Percentiles rank a stretch among this genome's conserved stretches.
These are phyloP conservation scores for Brettanomyces naardenensis DNA, from an alignment of 805 yeast genomes.

Conservation along the genomic window DNA sequence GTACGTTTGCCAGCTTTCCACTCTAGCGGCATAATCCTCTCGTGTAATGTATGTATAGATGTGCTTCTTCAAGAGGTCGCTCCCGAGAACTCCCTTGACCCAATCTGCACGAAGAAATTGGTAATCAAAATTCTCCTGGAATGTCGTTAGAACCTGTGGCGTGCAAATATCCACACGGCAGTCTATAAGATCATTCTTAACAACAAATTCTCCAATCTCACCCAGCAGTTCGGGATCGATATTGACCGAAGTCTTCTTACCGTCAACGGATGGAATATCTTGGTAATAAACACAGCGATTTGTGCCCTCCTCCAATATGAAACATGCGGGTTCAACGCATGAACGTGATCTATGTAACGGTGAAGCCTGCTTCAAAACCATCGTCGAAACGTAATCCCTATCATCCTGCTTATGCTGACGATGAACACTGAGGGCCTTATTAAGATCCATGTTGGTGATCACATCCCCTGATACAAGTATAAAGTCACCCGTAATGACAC, in stretches of 20 bases:
- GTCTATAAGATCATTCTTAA: slow-evolving; percentile 91
- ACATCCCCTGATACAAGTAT: slow-evolving; percentile 90
- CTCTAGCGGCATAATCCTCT: slow-evolving; percentile 85
- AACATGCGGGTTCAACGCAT: slow-evolving; percentile 73
- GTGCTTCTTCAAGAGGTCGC: slow-evolving; percentile 84
- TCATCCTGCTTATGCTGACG: slow-evolving; percentile 63
- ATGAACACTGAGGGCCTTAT: slow-evolving; percentile 66
- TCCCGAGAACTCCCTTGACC: slow-evolving; percentile 81
- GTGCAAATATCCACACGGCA: slow-evolving; percentile 95
- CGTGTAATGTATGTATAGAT: slow-evolving; percentile 81
- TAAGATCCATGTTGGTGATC: slow-evolving; percentile 82
- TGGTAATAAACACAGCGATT: slow-evolving; percentile 81
- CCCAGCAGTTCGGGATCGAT: slow-evolving; percentile 82
- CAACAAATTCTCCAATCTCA: slow-evolving; percentile 63
- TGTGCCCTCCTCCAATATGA: slow-evolving; percentile 66
- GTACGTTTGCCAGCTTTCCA: slow-evolving; percentile 91
- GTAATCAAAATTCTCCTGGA: slow-evolving; percentile 94
- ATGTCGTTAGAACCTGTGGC: slow-evolving; percentile 88
- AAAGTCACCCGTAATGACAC: slow-evolving; percentile 85
- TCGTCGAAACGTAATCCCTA: slow-evolving; percentile 88
- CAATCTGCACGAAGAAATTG: slow-evolving; percentile 82
- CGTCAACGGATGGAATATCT: slow-evolving; percentile 50
- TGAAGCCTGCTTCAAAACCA: slow-evolving; percentile 82
- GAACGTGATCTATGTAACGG: slow-evolving; percentile 82
- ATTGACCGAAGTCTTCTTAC: slow-evolving; percentile 42